Evolutionary conservation across 371 early-diverging fungal species (phyloP), one percentile per base, ranked within the genome.

Genomic region (Rhizopus arrhizus): DNA sequence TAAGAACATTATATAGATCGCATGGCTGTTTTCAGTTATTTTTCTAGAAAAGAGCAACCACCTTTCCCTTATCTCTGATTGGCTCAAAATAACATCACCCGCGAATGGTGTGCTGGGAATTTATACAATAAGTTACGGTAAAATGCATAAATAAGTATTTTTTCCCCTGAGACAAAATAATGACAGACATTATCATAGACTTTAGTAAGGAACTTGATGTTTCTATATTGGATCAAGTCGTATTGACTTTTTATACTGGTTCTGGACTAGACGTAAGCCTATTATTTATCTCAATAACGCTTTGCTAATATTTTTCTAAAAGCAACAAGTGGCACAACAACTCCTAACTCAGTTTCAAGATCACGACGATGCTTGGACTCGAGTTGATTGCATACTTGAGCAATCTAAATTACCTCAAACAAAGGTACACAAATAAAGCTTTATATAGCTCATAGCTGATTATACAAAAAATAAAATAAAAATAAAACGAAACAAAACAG

Each of bases 281-380:
- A 13, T 16, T 34, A 6, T 11, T 12, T 22, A 50, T 43, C 8
- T 9, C 16, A 16, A 31, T 29, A 29, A 15, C 42, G 47, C 46
- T 9, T 54, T 40, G 33, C 48, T 54, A 16, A 57, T 55, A 58
- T 43, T 35, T 35, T 22, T 16, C 5, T 36, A 68, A 55, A 75
- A 95, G 95, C 94, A 91, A 85, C 83, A 85, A 72, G 73, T 75
- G 56, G 96, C 96, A 32, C 87, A 90, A 66, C 83, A 84, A 67
- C 66, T 93, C 36, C 74, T 98, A 69, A 89, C 94, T 22, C 91
- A 95, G 75, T 99, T 99, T 72, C 94, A 97, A 79, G 95, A 97
- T 48, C 91, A 97, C 65, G 97, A 96, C 33, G 96, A 96, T 48
- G 86, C 99, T 41, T 99, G 99, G 99, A 90, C 90, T 56, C 85